A percentile compares a stretch with the other conserved stretches of the same genome.
phyloP scores from a whole-genome alignment of 768 basidiomycete genomes.

The Podaxis sp. region DNA sequence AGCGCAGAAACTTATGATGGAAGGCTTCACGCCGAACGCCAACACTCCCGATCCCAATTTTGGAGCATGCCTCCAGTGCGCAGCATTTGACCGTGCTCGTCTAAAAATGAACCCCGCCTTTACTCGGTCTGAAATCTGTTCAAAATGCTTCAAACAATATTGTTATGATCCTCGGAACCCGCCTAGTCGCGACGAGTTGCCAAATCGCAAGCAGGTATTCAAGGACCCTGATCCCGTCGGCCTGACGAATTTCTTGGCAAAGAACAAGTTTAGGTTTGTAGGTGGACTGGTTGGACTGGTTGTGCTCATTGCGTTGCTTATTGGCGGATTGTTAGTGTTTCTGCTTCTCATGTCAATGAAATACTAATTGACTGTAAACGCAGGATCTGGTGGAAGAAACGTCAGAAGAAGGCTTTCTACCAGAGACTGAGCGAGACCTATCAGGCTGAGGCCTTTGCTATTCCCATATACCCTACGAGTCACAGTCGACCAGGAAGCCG shows the following conservation, averaged over 20 bases:
- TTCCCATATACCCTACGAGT: not conserved
- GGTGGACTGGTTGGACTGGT: conserved; percentile 42
- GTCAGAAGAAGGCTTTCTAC: conserved; percentile 11
- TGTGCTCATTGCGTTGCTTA: conserved; percentile 32
- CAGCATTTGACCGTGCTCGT: conserved; percentile 50
- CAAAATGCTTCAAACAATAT: conserved; percentile 48
- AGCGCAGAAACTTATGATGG: conserved; percentile 47
- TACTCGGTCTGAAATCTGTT: conserved; percentile 35
- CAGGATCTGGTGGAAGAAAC: conserved; percentile 27
- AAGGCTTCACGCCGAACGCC: conserved; percentile 58
- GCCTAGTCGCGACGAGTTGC: conserved; percentile 38
- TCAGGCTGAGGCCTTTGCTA: conserved; percentile 5
- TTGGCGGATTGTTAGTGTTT: conserved; percentile 34
- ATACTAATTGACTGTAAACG: not conserved
- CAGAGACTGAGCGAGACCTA: conserved; percentile 3
- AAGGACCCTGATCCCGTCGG: conserved; percentile 54
- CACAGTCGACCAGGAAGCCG: not conserved
- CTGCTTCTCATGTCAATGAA: not conserved
- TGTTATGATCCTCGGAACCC: conserved; percentile 47
- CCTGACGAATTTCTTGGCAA: conserved; percentile 36
- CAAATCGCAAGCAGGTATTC: conserved; percentile 39
- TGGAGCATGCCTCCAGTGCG: conserved; percentile 66
- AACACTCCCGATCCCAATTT: conserved; percentile 59
- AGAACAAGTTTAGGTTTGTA: conserved; percentile 43
- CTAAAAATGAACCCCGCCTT: conserved; percentile 29